Base-by-base conservation (phyloP, 2,329 filamentous ascomycete species). In the Arachnopeziza araneosa region DNA sequence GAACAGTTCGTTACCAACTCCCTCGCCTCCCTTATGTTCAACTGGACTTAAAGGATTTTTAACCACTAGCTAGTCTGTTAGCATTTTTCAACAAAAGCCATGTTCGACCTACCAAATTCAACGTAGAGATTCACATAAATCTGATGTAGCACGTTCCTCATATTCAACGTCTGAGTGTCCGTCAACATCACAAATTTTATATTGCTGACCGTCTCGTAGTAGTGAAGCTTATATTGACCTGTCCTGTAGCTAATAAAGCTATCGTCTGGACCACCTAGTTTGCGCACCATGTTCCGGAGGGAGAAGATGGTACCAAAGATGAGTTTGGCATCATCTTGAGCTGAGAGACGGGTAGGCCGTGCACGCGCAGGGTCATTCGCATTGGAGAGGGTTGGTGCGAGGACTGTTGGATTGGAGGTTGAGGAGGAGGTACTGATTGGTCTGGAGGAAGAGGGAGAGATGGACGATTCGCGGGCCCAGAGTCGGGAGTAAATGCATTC, bases 101-200 rank as follows among this genome's bases (percentile, higher is more conserved):
- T n/a, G 17, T 17, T 19, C 17, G 19, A 77, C 81, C 61, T 75
- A 91, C 89, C 88, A 70, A 95, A 99, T 78, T 99, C 95, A 21
- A 99, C 93, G 78, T 95, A 99, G 24, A 98, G 83, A 74, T 96
- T 98, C 60, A 97, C 96, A 75, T 97, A 99, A 64, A 99, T 97
- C 81, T 99, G 95, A 74, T 99, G 93, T 70, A 99, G 77, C 23
- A 96, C 93, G 69, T 96, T 91, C 52, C 93, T 85, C 85, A 99
- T 93, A 75, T 92, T 97, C 67, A 89, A 84, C 60, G 91, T 90
- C 67, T 86, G 89, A 48, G 90, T 90, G 76, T 98, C 95, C 24
- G 95, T 98, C 72, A 98, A 81, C 87, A 99, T 91, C 72, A 97
- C 92, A 72, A 98, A 96, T 72, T 96, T 96, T 75, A 96, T 87